Base-by-base conservation (phyloP, 352 stramenopile species). In the Pythium pyrilobum region DNA sequence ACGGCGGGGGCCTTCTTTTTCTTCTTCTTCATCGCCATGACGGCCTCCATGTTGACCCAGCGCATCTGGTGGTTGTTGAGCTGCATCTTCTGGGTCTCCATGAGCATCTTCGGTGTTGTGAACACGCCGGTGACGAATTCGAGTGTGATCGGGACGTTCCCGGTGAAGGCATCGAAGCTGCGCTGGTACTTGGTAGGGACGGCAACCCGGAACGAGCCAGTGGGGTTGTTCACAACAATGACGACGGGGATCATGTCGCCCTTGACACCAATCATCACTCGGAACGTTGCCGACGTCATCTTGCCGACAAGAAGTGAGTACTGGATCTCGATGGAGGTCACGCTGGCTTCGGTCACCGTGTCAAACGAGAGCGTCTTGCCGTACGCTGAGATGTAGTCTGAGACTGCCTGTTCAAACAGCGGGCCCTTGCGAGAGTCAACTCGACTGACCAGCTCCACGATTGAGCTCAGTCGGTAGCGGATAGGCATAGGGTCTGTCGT, bases 231-330 rank as follows among this genome's bases (percentile, higher is more conserved):
- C 9, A 67, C 32, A 1, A 38, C 52, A 2, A 70, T 39, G 2
- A 31, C 16, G 11, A n/a, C 42, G 8, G 57, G 52, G 11, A 67
- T 42, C 57, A 70, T 70, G 34, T 70, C 62, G 20, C 57, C 56
- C 7, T 53, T 69, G 49, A 54, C 45, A 18, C 62, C 62, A 38
- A 69, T 65, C 62, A 69, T 66, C 18, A 62, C 51, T n/a, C 62
- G 57, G 33, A 70, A 67, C 20, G 57, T 61, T 1, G 63, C 63
- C n/a, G 45, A 60, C 25, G 58, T 63, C 21, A 67, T 58, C 38
- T 59, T 58, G 16, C 52, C 57, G 16, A 64, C 57, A 3, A 61
- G 46, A 18, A 71, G 23, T 32, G 63, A 60, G 57, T 71, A 71
- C 43, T 71, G 57, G 13, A 71, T 43, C 34, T 66, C 47, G 6